Evolutionary conservation across 108 stramenopile species (phyloP), one percentile per base, ranked within the genome.

Genomic region (Parietichytrium sp.): DNA sequence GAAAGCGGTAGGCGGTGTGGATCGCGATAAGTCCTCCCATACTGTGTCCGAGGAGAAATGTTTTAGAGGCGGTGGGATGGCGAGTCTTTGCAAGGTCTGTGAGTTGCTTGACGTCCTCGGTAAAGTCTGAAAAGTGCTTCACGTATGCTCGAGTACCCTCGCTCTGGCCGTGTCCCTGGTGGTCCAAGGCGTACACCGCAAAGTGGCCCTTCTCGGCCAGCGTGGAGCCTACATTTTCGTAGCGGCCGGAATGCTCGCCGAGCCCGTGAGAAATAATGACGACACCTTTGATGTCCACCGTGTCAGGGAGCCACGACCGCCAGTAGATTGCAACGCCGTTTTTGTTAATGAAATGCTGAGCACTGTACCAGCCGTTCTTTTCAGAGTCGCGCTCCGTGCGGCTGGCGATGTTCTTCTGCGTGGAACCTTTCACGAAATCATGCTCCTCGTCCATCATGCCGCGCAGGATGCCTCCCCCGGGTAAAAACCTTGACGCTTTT

Each of bases 381-480:
- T 10, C 10, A 25, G 36, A 33, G 10, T 16, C 45, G 0, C 61
- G 6, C 1, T 72, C 61, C n/a, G 23, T 72, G 13, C 61, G 61
- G 13, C 61, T 16, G 23, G 36, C 38, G 38, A 72, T 42, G 61
- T 23, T 45, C 23, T 72, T 42, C 23, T 16, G 15, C 61, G 45
- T 33, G 20, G 45, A 23, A 2, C 61, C 61, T 8, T n/a, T 15
- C 38, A 6, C 6, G 42, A 72, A 72, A n/a, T 72, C 61, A 25
- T 72, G 61, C 42, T 72, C 61, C 61, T 72, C 61, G 42, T 72
- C 61, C 61, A 72, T 72, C n/a, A n/a, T n/a, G n/a, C n/a, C n/a
- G n/a, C n/a, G n/a, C n/a, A n/a, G n/a, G n/a, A n/a, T n/a, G n/a
- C n/a, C n/a, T n/a, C n/a, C n/a, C n/a, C n/a, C n/a, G n/a, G n/a